Evolutionary conservation across 148 eudicot genomes (phyloP).

Genomic region (Vaccinium myrtillus): DNA sequence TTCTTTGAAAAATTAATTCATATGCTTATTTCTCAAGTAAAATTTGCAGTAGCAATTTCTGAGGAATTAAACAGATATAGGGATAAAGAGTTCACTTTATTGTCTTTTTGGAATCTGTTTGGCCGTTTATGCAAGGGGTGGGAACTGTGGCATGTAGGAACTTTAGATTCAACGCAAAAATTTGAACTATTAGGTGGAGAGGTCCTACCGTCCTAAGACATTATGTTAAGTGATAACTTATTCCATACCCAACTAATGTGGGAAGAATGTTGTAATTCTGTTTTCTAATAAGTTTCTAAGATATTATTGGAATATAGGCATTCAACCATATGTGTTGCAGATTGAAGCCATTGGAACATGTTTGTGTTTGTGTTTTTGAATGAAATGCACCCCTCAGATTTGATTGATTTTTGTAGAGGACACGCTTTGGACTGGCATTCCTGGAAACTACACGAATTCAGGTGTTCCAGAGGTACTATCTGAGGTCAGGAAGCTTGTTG

Average conservation of each 20-base stretch:
- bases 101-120: not conserved
- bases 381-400: not conserved
- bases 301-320: not conserved
- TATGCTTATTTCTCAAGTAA: not conserved
- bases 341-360: not conserved
- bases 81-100: not conserved
- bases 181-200: not conserved
- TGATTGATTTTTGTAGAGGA: slow-evolving; percentile 50
- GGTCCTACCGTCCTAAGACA: not conserved
- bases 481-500: slow-evolving; percentile 70
- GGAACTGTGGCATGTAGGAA: not conserved
- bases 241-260: not conserved
- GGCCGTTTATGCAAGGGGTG: not conserved
- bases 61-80: not conserved
- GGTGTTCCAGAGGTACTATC: slow-evolving; percentile 46
- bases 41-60: not conserved
- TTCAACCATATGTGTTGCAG: not conserved
- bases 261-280: not conserved
- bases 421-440: slow-evolving; percentile 92
- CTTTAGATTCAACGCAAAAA: not conserved
- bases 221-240: not conserved
- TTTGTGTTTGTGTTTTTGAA: not conserved
- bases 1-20: not conserved
- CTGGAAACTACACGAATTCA: slow-evolving; percentile 65
- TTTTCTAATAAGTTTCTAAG: not conserved